Evolutionary conservation across 805 yeast genomes (phyloP), one percentile per base, ranked within the genome.

Genomic region (Saturnispora sanitii): DNA sequence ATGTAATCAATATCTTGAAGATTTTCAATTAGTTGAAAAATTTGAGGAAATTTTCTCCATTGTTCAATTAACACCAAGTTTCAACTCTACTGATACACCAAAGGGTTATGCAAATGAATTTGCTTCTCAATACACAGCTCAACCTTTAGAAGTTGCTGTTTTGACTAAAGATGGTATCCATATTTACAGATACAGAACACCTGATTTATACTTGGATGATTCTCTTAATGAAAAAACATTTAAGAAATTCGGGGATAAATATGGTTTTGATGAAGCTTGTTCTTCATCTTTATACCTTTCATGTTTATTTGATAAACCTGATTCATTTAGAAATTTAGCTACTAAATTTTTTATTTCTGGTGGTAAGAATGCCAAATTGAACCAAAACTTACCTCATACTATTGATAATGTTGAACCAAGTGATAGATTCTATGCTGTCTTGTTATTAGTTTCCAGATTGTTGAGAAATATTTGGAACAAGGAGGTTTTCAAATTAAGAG

Each of bases 211-310:
- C 4, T 71, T 90, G 47, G 82, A 81, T 54, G 66, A 64, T 42
- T 61, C 81, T 0, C 63, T 84, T 42, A 75, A 78, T 37, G 88
- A 80, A 30, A 68, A 64, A 29, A 77, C 82, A 17, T 73, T 84
- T 39, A 70, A 77, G 39, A 71, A 79, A 38, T 85, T 85, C 55
- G 75, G 80, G 15, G 72, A 74, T 36, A 80, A 82, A 41, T 87
- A 86, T 57, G 96, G 97, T 5, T 71, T 79, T 38, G 78, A 83
- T 39, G 98, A 94, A 58, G 79, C 94, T 3, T 90, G 96, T 54
- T 80, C 95, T 0, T 79, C 92, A 1, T 82, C 96, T 9, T 67
- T 92, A 38, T 82, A 82, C 48, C 76, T 86, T 39, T 83, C 95
- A 1, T 82, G 94, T 54, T 78, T 84, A 42, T 74, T 74, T 48